Evolutionary conservation across 2,329 filamentous ascomycete genomes (phyloP), one percentile per base, ranked within the genome.

Genomic region (Endocalyx cinctus): DNA sequence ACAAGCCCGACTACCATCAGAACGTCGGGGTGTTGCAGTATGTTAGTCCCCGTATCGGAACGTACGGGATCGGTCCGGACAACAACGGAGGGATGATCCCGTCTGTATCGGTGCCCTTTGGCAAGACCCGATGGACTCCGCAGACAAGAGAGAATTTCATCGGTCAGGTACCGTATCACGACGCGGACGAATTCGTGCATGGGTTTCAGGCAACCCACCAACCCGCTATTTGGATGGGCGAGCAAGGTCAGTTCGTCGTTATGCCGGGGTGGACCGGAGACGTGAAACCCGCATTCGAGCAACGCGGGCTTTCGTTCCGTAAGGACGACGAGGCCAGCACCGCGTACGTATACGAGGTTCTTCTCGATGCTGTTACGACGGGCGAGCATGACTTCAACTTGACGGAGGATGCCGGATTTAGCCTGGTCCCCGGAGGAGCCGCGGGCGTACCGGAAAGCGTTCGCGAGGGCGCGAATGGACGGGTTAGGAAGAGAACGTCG

Each of bases 191-290:
- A 1, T 58, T 59, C 16, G 58, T 70, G 7, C 67, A 70, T 38
- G 66, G 67, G 1, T 70, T 70, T 34, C 66, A 70, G 43, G 67
- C 66, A 7, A 70, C 67, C 1, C 67, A 70, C 35, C 67, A 70
- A 40, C 67, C 67, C 0, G 67, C 67, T 1, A 71, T 71, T n/a
- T 70, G 67, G 67, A 70, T 71, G 64, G 67, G 66, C 4, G 67
- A 71, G 43, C 55, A 61, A 10, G 67, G 67, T 6, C 66, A 69
- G 43, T 54, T 66, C 2, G 60, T 69, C 4, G 28, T 71, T 4
- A 55, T 50, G 25, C 60, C 66, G 0, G 63, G 66, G 0, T 49
- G 64, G 26, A 55, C 58, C 8, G 22, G 29, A 10, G 45, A 54
- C 8, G 38, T 54, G 2, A 43, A 46, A 20, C 45, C 51, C 1